Evolutionary conservation across 192 early-diverging fungal species (phyloP), one percentile per base, ranked within the genome.

Genomic region (Kappamyces sp.): DNA sequence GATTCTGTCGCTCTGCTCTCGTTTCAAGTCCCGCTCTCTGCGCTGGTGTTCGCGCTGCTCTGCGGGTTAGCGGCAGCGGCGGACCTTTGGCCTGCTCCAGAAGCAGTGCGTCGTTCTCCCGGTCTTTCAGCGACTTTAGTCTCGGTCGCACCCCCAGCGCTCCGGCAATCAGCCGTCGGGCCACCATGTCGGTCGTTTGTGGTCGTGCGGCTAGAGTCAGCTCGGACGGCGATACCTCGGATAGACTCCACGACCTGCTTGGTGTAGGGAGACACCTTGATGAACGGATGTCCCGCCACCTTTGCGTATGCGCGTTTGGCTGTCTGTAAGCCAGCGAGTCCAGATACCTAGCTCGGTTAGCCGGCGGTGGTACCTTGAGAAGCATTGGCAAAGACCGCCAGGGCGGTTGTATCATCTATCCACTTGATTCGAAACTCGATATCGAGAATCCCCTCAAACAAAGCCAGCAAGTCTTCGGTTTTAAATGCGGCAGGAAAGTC

Each of bases 381-480:
- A 11, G 49, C 15, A 62, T 84, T 81, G 43, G 75, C 73, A 68
- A 89, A 89, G 39, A 87, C 79, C 39, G 81, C 75, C 12, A 86
- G 63, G 14, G 84, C 83, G 47, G 74, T 69, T 29, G 84, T 87
- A 66, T 87, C 86, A 59, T 80, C 75, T 14, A 86, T 41, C 87
- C 87, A 89, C 54, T 89, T 87, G 54, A 89, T 84, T 45, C 72
- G 57, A 65, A 77, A 86, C 60, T 82, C 78, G 45, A 75, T 82
- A 12, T 79, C 66, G 2, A 38, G 12, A 34, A 4, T 43, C 5
- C 3, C 14, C 45, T 73, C 58, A 66, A 87, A 86, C 45, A 88
- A 86, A 11, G 78, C 75, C 37, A 84, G 75, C 14, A 88, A 61
- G 60, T 88, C 80, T 47, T 79, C 71, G 5, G 86, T 86, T 54